phyloP scores from a whole-genome alignment of 1,284 basidiomycete species.

The Tilletia horrida region DNA sequence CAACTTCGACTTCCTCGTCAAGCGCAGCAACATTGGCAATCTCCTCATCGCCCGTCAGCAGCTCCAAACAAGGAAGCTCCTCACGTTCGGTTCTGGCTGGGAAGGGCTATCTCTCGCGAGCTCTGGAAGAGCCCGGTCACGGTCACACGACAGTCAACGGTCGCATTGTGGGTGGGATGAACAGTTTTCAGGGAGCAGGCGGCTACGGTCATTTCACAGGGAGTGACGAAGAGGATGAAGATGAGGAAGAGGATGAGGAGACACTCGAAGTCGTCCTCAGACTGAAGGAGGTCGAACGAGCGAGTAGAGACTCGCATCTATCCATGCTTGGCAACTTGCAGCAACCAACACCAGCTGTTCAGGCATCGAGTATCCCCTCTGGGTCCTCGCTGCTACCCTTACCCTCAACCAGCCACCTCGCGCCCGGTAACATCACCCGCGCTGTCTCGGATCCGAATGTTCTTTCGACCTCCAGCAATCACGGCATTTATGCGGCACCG shows the following conservation, averaged over 20 bases:
- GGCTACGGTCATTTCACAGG: no score
- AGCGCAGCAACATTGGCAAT: background rate
- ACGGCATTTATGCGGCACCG: background rate
- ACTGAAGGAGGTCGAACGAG: constrained; percentile 45
- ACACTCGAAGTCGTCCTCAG: constrained; percentile 49
- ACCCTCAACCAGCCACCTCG: background rate
- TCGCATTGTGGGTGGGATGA: constrained; percentile 38
- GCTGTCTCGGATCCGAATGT: constrained; percentile 1
- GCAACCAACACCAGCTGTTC: constrained; percentile 17
- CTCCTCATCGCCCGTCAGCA: constrained; percentile 6
- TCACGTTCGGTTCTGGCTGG: constrained; percentile 41
- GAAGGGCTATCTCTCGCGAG: constrained; percentile 50
- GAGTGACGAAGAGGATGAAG: constrained; percentile 41
- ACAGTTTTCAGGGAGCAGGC: constrained; percentile 20
- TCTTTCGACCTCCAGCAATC: background rate
- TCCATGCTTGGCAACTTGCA: constrained; percentile 21
- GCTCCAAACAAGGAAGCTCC: constrained; percentile 21
- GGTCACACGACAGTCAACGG: constrained; percentile 48
- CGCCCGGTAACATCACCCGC: background rate
- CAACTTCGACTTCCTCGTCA: background rate
- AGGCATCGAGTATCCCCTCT: background rate
- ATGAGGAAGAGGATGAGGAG: constrained; percentile 35
- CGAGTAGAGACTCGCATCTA: constrained; percentile 45
- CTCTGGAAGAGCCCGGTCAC: constrained; percentile 46
- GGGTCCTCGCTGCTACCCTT: background rate